Conservation (phyloP, 2,329 filamentous ascomycete genomes). For the Aspergillus novoparasiticus region DNA sequence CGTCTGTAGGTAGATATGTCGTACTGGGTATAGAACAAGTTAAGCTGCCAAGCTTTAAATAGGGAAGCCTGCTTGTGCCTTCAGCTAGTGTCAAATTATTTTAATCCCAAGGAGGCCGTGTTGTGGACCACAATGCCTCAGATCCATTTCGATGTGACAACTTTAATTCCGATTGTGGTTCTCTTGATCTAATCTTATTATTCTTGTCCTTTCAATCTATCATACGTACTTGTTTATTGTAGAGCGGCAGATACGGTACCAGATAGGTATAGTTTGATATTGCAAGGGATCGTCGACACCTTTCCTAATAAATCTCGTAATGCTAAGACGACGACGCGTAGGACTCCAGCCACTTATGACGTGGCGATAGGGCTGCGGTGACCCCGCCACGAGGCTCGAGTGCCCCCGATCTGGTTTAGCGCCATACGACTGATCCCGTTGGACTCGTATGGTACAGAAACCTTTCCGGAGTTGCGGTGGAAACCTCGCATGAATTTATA, state of each 20-base stretch:
- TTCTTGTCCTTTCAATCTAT: too few species aligned
- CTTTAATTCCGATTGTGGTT: slow-evolving; percentile 1
- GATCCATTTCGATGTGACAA: not conserved
- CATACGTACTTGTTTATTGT: too few species aligned
- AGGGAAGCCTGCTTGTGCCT: slow-evolving; percentile 3
- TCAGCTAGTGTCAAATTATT: not conserved
- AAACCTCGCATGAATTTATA: slow-evolving; percentile 21
- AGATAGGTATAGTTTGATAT: not conserved
- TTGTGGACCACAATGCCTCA: not conserved
- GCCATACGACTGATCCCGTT: not conserved
- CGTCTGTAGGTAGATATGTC: too few species aligned
- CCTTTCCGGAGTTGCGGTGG: slow-evolving; percentile 13
- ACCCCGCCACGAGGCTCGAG: slow-evolving; percentile 17
- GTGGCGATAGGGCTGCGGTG: slow-evolving; percentile 21
- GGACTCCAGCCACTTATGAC: slow-evolving; percentile 21
- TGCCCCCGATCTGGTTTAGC: slow-evolving; percentile 9
- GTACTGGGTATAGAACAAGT: not conserved
- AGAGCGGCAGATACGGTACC: not conserved
- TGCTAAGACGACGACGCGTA: slow-evolving; percentile 12
- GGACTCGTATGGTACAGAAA: slow-evolving; percentile 1
- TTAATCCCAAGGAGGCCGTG: not conserved
- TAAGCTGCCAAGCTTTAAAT: slow-evolving; percentile 1
- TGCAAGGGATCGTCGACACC: not conserved
- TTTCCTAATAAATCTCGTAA: not conserved
- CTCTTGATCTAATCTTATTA: too few species aligned